Conservation (phyloP, 805 yeast genomes). For the Grigorovia transvaalensis region DNA sequence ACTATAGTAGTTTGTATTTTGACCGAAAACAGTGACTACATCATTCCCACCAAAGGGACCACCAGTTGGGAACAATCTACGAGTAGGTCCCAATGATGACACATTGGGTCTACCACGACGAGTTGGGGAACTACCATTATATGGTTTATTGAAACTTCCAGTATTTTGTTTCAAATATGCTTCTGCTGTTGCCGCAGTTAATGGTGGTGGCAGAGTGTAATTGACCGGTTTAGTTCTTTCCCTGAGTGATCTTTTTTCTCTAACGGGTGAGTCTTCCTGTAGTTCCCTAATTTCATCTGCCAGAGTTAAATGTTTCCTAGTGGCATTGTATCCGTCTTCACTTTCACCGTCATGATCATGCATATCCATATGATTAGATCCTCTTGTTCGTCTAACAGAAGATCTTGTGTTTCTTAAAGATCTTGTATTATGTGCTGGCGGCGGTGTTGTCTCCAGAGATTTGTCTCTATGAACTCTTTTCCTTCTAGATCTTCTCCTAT, state of each 20-base stretch:
- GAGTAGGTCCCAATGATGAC: slow-evolving; percentile 37
- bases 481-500: slow-evolving; percentile 8
- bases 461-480: slow-evolving; percentile 1
- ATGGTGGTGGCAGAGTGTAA: slow-evolving; percentile 77
- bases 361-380: slow-evolving; percentile 10
- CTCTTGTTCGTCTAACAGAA: not conserved
- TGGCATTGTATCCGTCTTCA: not conserved
- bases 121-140: slow-evolving; percentile 15
- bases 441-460: not conserved
- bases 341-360: slow-evolving; percentile 9
- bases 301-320: slow-evolving; percentile 29
- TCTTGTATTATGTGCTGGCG: not conserved
- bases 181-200: slow-evolving; percentile 32
- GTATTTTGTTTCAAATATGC: slow-evolving; percentile 21
- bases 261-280: slow-evolving; percentile 47
- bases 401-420: slow-evolving; percentile 1
- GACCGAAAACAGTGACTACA: slow-evolving; percentile 73
- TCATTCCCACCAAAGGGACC: slow-evolving; percentile 99
- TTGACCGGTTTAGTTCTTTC: slow-evolving; percentile 67
- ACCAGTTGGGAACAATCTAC: slow-evolving; percentile 81
- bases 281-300: slow-evolving; percentile 59
- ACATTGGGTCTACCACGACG: slow-evolving; percentile 32
- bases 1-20: slow-evolving; percentile 37
- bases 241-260: slow-evolving; percentile 39
- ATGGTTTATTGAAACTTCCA: not conserved